Evolutionary conservation across 805 yeast genomes (phyloP), one percentile per base, ranked within the genome.

Genomic region (Candida rishiriensis): DNA sequence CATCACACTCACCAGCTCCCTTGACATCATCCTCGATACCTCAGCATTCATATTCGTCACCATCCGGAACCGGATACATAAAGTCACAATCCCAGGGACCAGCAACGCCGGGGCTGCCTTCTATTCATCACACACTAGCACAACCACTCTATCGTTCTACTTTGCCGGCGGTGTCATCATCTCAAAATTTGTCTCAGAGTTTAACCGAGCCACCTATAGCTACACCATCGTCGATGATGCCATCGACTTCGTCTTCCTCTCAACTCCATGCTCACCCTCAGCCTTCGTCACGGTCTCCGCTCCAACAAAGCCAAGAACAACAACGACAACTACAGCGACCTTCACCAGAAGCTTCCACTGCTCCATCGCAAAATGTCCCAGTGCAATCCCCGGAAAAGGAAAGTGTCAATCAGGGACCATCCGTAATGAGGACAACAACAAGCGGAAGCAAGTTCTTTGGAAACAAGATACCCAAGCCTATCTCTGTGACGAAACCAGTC

Each of bases 351-450:
- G n/a, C 38, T 15, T 35, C 4, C 4, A 7, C 38, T 17, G 21
- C 29, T 4, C 2, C 32, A 28, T n/a, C 32, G 5, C 3, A 3
- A 3, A 34, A 7, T 5, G 9, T 38, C 15, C 13, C 41, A 31
- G 12, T 36, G 3, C 28, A 14, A 15, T 10, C 8, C 4, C 4
- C 40, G 15, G 16, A 15, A 29, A 10, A 15, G 30, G 13, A 29
- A 4, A 10, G 17, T 13, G 15, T 17, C 13, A 34, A 29, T 15
- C 5, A n/a, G 10, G 53, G 46, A 2, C 60, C 59, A 1, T 53
- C 56, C 2, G 61, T 56, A 17, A 46, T 43, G 12, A 49, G 62
- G 39, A 18, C n/a, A 3, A 39, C 50, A 2, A 45, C 44, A 3
- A 39, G 48, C 11, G 54, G 54, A 14, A 41, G 40, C 29, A 39